Evolutionary conservation across 495 filamentous ascomycete species (phyloP), one percentile per base, ranked within the genome.

Genomic region (Venustampulla echinocandica): DNA sequence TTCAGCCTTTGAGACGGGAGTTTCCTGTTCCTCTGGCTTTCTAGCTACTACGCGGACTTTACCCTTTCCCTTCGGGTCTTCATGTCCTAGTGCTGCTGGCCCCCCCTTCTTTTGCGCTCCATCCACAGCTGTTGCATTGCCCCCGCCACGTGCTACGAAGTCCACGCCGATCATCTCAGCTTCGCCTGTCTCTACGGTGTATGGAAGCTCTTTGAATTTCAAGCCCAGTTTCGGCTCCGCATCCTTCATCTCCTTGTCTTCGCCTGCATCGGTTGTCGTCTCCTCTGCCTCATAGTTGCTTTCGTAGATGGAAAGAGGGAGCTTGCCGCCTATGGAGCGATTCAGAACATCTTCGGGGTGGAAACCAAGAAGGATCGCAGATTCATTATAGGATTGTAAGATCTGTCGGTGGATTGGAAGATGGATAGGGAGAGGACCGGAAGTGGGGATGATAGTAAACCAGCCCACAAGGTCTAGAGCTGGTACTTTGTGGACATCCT

Each of bases 91-190:
- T 30, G 41, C 5, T 30, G 23, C 24, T 7, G 27, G 27, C 25
- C 41, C 1, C 2, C 27, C n/a, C 21, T 52, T 52, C 36, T 59
- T 55, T 4, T 65, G 64, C 11, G 64, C 61, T 10, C 68, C 56
- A 10, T 77, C 69, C 1, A 77, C 68, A 9, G 78, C 76, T 11
- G 80, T 76, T 13, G 90, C 92, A 55, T 86, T 89, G 1, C 81
- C 84, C 20, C 81, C 86, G 19, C 82, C 83, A 38, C 82, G 76
- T 1, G 90, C 90, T 22, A 98, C 84, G 48, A 86, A 90, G 55
- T 97, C 86, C 54, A 98, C 81, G 30, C 81, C 80, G 55, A 99
- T 96, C 89, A 97, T 96, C 68, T 99, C 93, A 6, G 92, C 85
- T 63, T 97, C 88, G 13, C 85, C 86, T 0, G 88, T 96, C 62